Evolutionary conservation across 2,329 filamentous ascomycete species (phyloP), one percentile per base, ranked within the genome.

Genomic region (Venturia pyrina): DNA sequence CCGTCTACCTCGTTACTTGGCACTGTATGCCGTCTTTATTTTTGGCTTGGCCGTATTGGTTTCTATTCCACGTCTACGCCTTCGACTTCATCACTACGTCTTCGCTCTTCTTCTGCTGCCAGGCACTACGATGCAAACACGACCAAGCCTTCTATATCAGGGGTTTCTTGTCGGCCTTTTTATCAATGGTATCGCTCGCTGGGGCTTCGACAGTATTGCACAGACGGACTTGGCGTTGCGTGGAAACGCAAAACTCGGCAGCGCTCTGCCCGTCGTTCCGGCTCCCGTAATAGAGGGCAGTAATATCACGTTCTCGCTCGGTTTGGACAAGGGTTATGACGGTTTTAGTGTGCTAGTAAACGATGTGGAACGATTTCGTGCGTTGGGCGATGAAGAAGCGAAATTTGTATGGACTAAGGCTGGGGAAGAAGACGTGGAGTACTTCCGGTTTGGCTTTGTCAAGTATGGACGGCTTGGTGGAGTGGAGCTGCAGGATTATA

Each of bases 401-500:
- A 59, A 8, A n/a, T 57, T 56, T 28, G 67, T 68, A 50, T 67
- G 62, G 24, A 69, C 67, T 63, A 69, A 56, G n/a, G 62, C 67
- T 3, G 8, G 56, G 56, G 50, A 15, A 15, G 43, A 48, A 17
- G 68, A 70, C 21, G 70, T 72, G n/a, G 73, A 75, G 65, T 77
- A 76, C 65, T 71, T 78, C 44, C 69, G 76, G 21, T 74, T 76
- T 69, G 72, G 73, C 21, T 74, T 72, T 68, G 66, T 76, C 56
- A 71, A 62, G 62, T 67, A 67, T 41, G 72, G 71, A 11, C 66
- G 68, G 19, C 71, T 74, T n/a, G 53, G 43, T 3, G 19, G 46
- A 73, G 63, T 59, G 6, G 13, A 21, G n/a, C 8, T 65, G 46
- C 43, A 53, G n/a, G 74, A 76, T 66, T 76, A 74, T 66, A 74